Base-by-base conservation (phyloP, 768 basidiomycete genomes). In the Rhizopogon vesiculosus region DNA sequence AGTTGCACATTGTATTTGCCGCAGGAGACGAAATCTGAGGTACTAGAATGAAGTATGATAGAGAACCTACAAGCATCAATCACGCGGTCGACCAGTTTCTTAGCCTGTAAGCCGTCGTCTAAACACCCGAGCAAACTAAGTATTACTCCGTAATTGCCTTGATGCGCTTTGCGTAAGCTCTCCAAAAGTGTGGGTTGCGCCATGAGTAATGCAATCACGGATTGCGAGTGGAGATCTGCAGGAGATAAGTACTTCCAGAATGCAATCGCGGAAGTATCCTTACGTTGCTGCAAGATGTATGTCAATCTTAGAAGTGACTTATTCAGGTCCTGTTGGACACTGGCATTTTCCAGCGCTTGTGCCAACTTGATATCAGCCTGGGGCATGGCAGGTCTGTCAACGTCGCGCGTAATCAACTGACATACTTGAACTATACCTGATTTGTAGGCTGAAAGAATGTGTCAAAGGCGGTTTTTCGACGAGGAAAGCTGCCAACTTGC, bases 91-190 rank as follows among this genome's bases (percentile, higher is more conserved):
- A 95, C 95, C 2, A 98, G 78, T 54, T 76, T 84, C 76, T 99
- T 99, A n/a, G 86, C 82, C 61, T 83, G 82, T 35, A 86, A 70
- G 0, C 97, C 97, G 52, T 88, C 79, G 61, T 98, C 97, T 45
- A 99, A 72, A 62, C 88, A 93, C n/a, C 95, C 95, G 6, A 98
- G 77, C 45, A 99, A 78, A 64, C 92, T 93, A 31, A 98, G 81
- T 41, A 99, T 87, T 42, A 95, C 76, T 49, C 93, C 85, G 66
- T 97, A 99, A 61, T 89, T 93, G 43, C 97, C 97, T 77, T 87
- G 83, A 60, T 96, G 83, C 1, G 95, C 95, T 64, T 89, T 95
- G 45, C 93, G 85, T 13, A 97, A 76, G 63, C 86, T 90, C 53
- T 98, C 93, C 38, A 98, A 74, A 1, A 98, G 73, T 0, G 82